phyloP scores from a whole-genome alignment of 1,139 yeast genomes.

The Petasospora rhodanensis region DNA sequence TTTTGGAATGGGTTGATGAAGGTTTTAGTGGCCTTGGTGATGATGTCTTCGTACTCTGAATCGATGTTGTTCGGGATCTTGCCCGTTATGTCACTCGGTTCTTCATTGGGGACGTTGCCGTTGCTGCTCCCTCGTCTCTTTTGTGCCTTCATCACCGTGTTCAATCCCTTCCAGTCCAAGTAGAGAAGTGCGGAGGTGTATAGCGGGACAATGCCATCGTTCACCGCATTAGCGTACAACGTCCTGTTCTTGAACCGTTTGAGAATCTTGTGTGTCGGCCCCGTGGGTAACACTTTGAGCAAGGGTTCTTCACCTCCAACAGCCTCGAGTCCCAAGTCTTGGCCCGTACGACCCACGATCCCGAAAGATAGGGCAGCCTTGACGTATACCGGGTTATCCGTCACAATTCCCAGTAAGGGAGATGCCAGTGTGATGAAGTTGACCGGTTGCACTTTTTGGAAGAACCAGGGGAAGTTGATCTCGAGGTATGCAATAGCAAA shows the following conservation, averaged over 20 bases:
- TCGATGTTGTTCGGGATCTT: slow-evolving; percentile 23
- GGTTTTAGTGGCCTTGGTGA: slow-evolving; percentile 15
- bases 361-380: slow-evolving; percentile 85
- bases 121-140: slow-evolving; percentile 21
- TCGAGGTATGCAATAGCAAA: slow-evolving; percentile 85
- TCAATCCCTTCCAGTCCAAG: slow-evolving; percentile 58
- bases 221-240: slow-evolving; percentile 34
- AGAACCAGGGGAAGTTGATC: slow-evolving; percentile 68
- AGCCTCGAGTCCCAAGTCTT: slow-evolving; percentile 71
- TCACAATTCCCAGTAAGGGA: slow-evolving; percentile 79
- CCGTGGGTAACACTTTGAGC: slow-evolving; percentile 69
- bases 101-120: background rate
- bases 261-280: slow-evolving; percentile 69
- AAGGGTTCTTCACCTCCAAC: slow-evolving; percentile 48
- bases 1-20: slow-evolving; percentile 22
- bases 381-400: slow-evolving; percentile 85
- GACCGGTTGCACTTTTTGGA: slow-evolving; percentile 61
- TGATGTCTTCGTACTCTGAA: slow-evolving; percentile 12
- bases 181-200: slow-evolving; percentile 80
- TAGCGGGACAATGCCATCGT: slow-evolving; percentile 90
- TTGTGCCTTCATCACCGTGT: slow-evolving; percentile 56
- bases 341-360: slow-evolving; percentile 89
- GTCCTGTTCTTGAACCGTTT: slow-evolving; percentile 58
- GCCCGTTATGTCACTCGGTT: slow-evolving; percentile 11
- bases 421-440: slow-evolving; percentile 84